These are phyloP conservation scores for Coemansia sp. DNA, from an alignment of 192 early-diverging fungal genomes.

Conservation along the genomic window DNA sequence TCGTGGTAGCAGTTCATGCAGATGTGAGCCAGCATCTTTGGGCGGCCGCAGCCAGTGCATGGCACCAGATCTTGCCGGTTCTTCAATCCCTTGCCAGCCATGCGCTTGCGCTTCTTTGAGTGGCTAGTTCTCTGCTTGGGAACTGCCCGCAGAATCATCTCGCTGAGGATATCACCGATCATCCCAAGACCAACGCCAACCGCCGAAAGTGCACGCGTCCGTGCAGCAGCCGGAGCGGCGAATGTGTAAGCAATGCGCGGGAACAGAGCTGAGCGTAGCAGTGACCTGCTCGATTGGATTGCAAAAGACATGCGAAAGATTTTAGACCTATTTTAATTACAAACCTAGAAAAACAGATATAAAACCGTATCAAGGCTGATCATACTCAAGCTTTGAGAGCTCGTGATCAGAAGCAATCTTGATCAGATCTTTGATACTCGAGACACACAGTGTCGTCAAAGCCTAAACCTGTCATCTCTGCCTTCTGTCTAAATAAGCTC, in stretches of 20 bases:
- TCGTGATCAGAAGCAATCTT: no score
- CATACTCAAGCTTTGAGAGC: no score
- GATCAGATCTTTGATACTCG: no score
- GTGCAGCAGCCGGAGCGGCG: conserved; percentile 5
- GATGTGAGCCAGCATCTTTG: conserved; percentile 72
- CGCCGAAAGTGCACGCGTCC: conserved; percentile 12
- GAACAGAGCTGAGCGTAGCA: conserved; percentile 18
- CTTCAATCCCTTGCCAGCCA: conserved; percentile 73
- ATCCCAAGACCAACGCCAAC: conserved; percentile 27
- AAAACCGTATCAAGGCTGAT: no score
- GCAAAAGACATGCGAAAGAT: conserved; percentile 17
- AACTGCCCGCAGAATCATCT: conserved; percentile 73
- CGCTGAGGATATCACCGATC: conserved; percentile 52
- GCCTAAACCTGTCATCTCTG: no score
- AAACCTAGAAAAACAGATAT: background rate
- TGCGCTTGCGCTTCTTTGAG: conserved; percentile 83
- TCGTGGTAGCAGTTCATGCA: conserved; percentile 73
- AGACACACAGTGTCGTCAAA: no score
- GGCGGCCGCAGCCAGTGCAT: conserved; percentile 76
- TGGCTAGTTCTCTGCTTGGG: conserved; percentile 95
- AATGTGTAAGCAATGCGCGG: conserved; percentile 18
- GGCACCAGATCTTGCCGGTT: conserved; percentile 64
- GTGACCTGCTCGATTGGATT: conserved; percentile 20
- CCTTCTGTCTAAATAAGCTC: no score
- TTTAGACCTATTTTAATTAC: background rate